Evolutionary conservation across 1,284 basidiomycete species (phyloP).

Genomic region (Austropuccinia psidii): DNA sequence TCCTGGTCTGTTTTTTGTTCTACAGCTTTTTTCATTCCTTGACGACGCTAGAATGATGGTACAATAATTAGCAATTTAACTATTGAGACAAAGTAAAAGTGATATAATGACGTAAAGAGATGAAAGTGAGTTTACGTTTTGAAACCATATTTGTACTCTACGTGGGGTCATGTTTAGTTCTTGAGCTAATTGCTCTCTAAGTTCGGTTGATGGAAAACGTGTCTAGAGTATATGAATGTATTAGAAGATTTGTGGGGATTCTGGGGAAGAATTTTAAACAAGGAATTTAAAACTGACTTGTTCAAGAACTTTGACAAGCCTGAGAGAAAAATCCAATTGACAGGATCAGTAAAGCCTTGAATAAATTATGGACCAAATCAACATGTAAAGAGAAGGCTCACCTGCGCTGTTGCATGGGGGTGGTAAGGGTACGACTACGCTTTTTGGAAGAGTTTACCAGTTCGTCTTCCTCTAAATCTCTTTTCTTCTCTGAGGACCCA

Average conservation of each 20-base stretch:
- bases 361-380: neutral
- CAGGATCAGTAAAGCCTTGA: neutral
- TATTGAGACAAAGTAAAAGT: too few relatives aligned
- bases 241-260: neutral
- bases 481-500: slow-evolving; percentile 28
- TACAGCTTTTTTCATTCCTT: slow-evolving; percentile 32
- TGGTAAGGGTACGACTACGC: slow-evolving; percentile 62
- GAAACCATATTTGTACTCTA: slow-evolving; percentile 64
- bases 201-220: slow-evolving; percentile 71
- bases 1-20: slow-evolving; percentile 26
- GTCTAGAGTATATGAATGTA: slow-evolving; percentile 53
- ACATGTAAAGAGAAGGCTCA: neutral
- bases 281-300: neutral
- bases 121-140: slow-evolving; percentile 38
- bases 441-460: slow-evolving; percentile 48
- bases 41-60: neutral
- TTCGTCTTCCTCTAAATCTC: slow-evolving; percentile 5
- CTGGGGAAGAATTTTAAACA: neutral
- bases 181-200: slow-evolving; percentile 71
- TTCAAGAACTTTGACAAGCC: slow-evolving; percentile 31
- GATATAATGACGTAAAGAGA: neutral
- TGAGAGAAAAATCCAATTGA: neutral
- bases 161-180: slow-evolving; percentile 72
- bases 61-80: neutral
- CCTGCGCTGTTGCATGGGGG: slow-evolving; percentile 56